phyloP scores from a whole-genome alignment of 2,329 filamentous ascomycete species.

The Cadophora luteo-olivacea region DNA sequence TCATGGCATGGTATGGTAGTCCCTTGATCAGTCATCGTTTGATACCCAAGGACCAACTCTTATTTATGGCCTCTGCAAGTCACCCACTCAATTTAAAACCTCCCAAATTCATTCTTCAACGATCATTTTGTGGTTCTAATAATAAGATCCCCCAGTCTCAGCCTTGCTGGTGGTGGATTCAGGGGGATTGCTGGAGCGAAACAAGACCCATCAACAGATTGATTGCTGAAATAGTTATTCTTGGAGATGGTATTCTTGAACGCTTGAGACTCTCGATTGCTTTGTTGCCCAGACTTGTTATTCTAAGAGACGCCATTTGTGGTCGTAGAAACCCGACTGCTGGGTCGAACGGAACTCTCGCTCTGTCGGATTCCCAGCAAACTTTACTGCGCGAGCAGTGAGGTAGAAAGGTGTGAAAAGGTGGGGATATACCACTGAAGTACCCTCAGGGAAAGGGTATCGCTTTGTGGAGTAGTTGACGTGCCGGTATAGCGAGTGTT shows the following conservation, averaged over 20 bases:
- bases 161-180: neutral
- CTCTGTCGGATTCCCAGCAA: neutral
- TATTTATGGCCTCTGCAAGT: neutral
- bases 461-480: neutral
- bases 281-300: slow-evolving; percentile 8
- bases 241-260: neutral
- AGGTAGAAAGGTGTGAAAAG: neutral
- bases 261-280: neutral
- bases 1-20: neutral
- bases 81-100: neutral
- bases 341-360: neutral
- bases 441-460: neutral
- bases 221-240: neutral
- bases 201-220: neutral
- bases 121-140: slow-evolving; percentile 2
- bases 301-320: slow-evolving; percentile 6
- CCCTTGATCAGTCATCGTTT: slow-evolving; percentile 3
- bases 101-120: neutral
- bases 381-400: neutral
- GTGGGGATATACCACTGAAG: neutral
- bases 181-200: slow-evolving; percentile 7
- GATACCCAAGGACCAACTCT: slow-evolving; percentile 3
- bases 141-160: slow-evolving; percentile 3
- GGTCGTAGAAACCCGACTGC: neutral
- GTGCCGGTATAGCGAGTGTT: neutral